Base-by-base conservation (phyloP, 176 grass and related monocot genomes). In the Tillandsia leiboldiana region DNA sequence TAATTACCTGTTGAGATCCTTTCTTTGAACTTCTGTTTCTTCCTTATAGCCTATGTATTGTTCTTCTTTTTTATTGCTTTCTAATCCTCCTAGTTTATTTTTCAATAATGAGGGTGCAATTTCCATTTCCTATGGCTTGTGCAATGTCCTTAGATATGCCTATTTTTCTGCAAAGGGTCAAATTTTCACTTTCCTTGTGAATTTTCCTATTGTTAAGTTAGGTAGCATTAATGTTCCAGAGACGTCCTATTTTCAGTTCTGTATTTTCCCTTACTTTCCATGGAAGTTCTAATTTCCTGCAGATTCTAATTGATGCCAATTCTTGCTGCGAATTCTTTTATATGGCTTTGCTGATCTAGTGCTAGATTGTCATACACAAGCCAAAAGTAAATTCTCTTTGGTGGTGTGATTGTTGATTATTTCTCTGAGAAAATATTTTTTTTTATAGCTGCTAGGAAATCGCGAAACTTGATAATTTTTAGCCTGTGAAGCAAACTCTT, bases 31-130 rank as follows among this genome's bases (percentile, higher is more conserved):
- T 26, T 24, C 59, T 23, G 51, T 24, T 24, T 17, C 14, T 78
- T 62, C 68, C 28, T 78, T 66, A 15, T 49, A 61, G 65, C 23
- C 70, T 49, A 64, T n/a, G 2, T 76, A 68, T 58, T 10, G 59
- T 6, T 49, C 48, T 29, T 74, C 63, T 77, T 20, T 27, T 9
- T 20, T 62, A 75, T 71, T 33, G 26, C 58, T 33, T 58, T 58
- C 65, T 15, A 24, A 6, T 63, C 57, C 66, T 23, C 23, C 51
- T 49, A 49, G 53, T 56, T 48, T 66, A 62, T 78, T 69, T 51
- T 14, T 17, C 8, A 59, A 59, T 59, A 59, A 15, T 59, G 8
- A 24, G 59, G 7, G 26, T 59, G 42, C 68, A 65, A 12, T 66
- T 77, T 66, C 47, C 49, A 42, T 80, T 70, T 80, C 1, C 11